Conservation (phyloP, 257 asterid genomes). For the Penstemon davidsonii region DNA sequence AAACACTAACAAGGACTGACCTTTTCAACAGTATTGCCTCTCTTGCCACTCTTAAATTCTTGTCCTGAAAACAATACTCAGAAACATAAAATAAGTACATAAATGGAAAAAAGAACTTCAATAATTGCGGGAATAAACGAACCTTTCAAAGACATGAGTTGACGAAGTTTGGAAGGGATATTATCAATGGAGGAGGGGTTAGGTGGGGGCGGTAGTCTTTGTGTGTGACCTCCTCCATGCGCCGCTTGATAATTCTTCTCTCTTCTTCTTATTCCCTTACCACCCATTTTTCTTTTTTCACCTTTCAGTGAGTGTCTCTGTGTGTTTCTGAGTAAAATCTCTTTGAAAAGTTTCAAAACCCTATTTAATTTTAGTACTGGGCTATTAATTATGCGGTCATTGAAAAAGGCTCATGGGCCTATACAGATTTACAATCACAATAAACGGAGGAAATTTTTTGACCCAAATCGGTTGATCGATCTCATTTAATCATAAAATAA, state of each 20-base stretch:
- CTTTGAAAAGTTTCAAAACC: no score
- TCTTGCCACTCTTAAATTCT: conserved; percentile 26
- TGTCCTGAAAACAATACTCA: conserved; percentile 30
- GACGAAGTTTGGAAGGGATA: conserved; percentile 77
- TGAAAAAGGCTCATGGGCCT: no score
- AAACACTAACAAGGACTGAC: conserved; percentile 25
- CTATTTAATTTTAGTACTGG: no score
- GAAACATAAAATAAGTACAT: neutral
- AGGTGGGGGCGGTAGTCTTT: conserved; percentile 90
- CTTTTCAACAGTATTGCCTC: conserved; percentile 36
- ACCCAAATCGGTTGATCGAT: no score
- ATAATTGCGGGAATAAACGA: neutral
- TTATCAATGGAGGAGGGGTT: conserved; percentile 58
- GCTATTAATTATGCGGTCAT: no score
- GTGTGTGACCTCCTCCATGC: conserved; percentile 58
- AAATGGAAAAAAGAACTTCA: neutral
- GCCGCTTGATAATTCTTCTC: conserved; percentile 81
- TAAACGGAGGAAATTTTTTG: no score
- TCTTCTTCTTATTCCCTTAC: conserved; percentile 76
- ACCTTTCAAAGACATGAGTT: conserved; percentile 65
- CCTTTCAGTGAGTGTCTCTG: no score
- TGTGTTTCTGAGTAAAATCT: no score
- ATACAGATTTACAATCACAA: no score
- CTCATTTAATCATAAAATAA: no score
- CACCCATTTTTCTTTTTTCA: conserved; percentile 59